Percentiles rank a stretch among this genome's conserved stretches.
phyloP scores from a whole-genome alignment of 1,284 basidiomycete species.

The Flammula alnicola region DNA sequence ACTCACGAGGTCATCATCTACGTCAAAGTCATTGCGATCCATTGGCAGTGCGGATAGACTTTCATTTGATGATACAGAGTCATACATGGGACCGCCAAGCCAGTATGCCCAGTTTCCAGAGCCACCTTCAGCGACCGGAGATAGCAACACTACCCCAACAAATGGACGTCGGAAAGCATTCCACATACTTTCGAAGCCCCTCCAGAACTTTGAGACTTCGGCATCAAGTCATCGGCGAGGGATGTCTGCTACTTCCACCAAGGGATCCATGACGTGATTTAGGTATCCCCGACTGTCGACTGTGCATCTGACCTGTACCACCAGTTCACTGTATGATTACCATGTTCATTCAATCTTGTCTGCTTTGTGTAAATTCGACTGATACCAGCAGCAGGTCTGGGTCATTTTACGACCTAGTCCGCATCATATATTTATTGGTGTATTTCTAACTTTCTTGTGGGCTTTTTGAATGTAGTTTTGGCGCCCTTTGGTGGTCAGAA shows the following conservation, averaged over 20 bases:
- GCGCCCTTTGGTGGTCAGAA: conserved; percentile 2
- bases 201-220: conserved; percentile 48
- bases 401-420: conserved; percentile 16
- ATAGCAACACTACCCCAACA: conserved; percentile 49
- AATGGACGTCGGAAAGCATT: conserved; percentile 68
- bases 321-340: conserved; percentile 32
- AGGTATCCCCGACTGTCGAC: conserved; percentile 8
- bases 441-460: conserved; percentile 29
- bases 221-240: conserved; percentile 59
- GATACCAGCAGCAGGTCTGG: conserved; percentile 14
- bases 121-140: conserved; percentile 51
- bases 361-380: conserved; percentile 24
- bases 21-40: conserved; percentile 50
- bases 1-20: conserved; percentile 55
- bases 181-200: conserved; percentile 63
- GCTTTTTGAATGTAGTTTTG: conserved; percentile 15
- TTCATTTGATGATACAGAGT: conserved; percentile 49
- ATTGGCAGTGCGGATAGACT: conserved; percentile 40
- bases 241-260: conserved; percentile 63
- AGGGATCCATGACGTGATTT: conserved; percentile 40
- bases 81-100: conserved; percentile 63
- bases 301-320: conserved; percentile 28
- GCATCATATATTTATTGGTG: conserved; percentile 26
- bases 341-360: conserved; percentile 23
- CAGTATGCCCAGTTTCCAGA: conserved; percentile 75